phyloP scores from a whole-genome alignment of 2,329 filamentous ascomycete genomes.

The Penicillium brasilianum region DNA sequence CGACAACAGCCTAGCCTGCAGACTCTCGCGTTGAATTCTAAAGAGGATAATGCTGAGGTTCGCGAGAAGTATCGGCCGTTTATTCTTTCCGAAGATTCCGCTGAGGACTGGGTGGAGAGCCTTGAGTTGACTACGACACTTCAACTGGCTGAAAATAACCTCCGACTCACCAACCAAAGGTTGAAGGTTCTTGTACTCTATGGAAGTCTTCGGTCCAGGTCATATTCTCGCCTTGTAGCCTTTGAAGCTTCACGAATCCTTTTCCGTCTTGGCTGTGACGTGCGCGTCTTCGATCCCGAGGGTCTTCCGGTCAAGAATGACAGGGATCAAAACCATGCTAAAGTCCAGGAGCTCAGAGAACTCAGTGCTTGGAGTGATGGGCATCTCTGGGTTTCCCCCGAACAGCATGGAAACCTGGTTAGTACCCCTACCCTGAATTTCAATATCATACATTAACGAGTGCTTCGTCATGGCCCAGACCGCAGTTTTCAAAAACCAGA shows the following conservation, averaged over 20 bases:
- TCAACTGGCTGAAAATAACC: conserved; percentile 57
- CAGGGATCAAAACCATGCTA: conserved; percentile 60
- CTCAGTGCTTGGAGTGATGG: conserved; percentile 69
- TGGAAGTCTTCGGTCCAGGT: conserved; percentile 62
- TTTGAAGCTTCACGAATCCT: conserved; percentile 66
- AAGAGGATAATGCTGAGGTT: conserved; percentile 54
- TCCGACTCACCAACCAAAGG: conserved; percentile 47
- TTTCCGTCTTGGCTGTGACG: conserved; percentile 68
- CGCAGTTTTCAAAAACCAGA: conserved; percentile 71
- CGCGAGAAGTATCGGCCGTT: conserved; percentile 63
- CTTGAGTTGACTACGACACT: conserved; percentile 61
- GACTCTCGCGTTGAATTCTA: conserved; percentile 50
- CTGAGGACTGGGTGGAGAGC: conserved; percentile 60
- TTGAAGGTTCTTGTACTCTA: conserved; percentile 66
- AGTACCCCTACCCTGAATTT: conserved; percentile 20
- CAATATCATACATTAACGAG: neutral
- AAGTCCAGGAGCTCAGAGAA: conserved; percentile 66
- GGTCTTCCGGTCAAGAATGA: conserved; percentile 69
- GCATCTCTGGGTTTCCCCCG: conserved; percentile 68
- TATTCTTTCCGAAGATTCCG: conserved; percentile 48
- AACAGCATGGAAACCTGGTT: conserved; percentile 69
- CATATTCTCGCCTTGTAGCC: conserved; percentile 65
- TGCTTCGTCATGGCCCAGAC: conserved; percentile 44
- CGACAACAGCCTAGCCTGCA: neutral
- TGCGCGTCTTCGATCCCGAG: conserved; percentile 65